phyloP scores from a whole-genome alignment of 768 basidiomycete species.

The Sarcodon sp. region DNA sequence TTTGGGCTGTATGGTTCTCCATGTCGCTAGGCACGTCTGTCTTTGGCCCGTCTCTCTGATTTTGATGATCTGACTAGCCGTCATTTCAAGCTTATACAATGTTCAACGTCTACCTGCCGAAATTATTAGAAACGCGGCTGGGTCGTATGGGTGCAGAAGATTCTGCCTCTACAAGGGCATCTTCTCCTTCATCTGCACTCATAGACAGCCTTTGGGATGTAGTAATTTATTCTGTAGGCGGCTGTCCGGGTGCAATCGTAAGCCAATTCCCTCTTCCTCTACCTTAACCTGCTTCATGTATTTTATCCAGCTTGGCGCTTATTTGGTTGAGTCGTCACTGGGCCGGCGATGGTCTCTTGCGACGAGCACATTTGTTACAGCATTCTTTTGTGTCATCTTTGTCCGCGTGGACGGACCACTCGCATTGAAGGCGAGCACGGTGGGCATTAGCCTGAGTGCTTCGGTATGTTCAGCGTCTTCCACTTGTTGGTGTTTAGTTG shows the following conservation, averaged over 20 bases:
- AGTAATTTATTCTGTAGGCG: constrained; percentile 75
- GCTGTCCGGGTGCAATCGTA: constrained; percentile 77
- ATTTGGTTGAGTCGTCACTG: constrained; percentile 55
- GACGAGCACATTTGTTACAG: constrained; percentile 64
- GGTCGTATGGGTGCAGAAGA: constrained; percentile 4
- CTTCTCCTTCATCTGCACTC: constrained; percentile 26
- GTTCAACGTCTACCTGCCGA: constrained; percentile 89
- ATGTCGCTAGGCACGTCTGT: constrained; percentile 58
- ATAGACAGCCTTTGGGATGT: constrained; percentile 72
- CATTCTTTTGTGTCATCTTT: constrained; percentile 62
- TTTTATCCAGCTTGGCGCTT: constrained; percentile 65
- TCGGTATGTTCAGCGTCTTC: constrained; percentile 31
- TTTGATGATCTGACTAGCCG: neutral
- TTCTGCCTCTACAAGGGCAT: neutral
- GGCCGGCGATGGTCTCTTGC: constrained; percentile 67
- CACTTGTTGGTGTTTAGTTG: neutral
- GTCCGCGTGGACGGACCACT: constrained; percentile 40
- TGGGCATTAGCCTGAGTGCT: constrained; percentile 67
- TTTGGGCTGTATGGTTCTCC: constrained; percentile 68
- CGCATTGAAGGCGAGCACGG: constrained; percentile 53
- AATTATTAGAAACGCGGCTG: constrained; percentile 57
- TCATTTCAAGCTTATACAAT: constrained; percentile 58
- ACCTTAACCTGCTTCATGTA: neutral
- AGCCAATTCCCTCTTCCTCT: constrained; percentile 14
- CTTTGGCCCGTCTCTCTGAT: neutral